A percentile compares a stretch with the other conserved stretches of the same genome.
Conservation (phyloP, 305 asterid species). For the Andrographis paniculata region DNA sequence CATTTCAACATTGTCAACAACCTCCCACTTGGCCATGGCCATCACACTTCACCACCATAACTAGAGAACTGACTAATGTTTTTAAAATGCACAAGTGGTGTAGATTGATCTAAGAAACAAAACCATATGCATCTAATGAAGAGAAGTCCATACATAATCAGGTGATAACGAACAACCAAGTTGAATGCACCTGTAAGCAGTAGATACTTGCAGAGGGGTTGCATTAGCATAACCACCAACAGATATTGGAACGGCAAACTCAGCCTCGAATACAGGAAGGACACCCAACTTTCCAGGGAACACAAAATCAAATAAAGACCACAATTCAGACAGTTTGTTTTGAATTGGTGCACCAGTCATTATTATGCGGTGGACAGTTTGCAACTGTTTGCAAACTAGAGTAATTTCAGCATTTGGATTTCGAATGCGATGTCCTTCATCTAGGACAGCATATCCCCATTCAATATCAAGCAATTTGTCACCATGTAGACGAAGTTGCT, state of each 20-base stretch:
- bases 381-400: constrained; percentile 94
- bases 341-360: constrained; percentile 11
- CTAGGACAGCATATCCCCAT: constrained; percentile 93
- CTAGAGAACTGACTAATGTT: not conserved
- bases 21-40: not conserved
- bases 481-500: constrained; percentile 83
- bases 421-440: constrained; percentile 96
- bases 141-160: too few relatives aligned
- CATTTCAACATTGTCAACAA: not conserved
- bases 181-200: constrained; percentile 66
- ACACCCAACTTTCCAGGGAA: constrained; percentile 98
- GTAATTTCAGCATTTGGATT: constrained; percentile 95
- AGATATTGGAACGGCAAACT: constrained; percentile 94
- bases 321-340: constrained; percentile 43
- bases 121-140: constrained; percentile 68
- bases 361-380: constrained; percentile 91
- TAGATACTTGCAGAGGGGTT: constrained; percentile 3
- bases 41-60: not conserved
- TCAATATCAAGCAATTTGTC: constrained; percentile 78
- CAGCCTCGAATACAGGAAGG: constrained; percentile 93
- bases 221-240: constrained; percentile 94
- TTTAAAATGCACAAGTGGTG: not conserved
- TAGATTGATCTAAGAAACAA: constrained; percentile 1
- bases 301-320: constrained; percentile 98
- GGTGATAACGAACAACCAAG: constrained; percentile 7